Percentiles rank a stretch among this genome's conserved stretches.
phyloP scores from a whole-genome alignment of 192 early-diverging fungal genomes.

The Nowakowskiella sp. region DNA sequence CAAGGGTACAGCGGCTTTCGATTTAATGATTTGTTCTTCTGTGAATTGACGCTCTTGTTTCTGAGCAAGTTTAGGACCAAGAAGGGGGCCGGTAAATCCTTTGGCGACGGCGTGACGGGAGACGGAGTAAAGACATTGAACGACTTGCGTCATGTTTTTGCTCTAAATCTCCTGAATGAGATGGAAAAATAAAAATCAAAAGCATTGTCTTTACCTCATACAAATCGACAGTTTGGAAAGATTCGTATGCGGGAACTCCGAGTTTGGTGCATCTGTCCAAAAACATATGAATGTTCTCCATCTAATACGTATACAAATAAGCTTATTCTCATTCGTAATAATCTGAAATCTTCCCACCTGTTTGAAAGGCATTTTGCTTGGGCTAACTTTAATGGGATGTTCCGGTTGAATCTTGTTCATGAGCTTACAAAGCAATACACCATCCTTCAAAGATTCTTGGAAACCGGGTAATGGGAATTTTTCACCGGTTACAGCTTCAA shows the following conservation, averaged over 20 bases:
- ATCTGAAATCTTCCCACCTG: not conserved
- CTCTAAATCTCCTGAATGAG: not conserved
- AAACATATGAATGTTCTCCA: slow-evolving; percentile 32
- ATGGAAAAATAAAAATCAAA: slow-evolving; percentile 22
- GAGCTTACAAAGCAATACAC: slow-evolving; percentile 52
- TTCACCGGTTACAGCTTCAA: slow-evolving; percentile 43
- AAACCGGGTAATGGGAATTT: slow-evolving; percentile 40
- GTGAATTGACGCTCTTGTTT: slow-evolving; percentile 34
- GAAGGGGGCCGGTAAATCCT: slow-evolving; percentile 31
- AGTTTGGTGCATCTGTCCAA: slow-evolving; percentile 14
- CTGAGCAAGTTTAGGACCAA: slow-evolving; percentile 61
- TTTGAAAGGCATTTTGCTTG: slow-evolving; percentile 28
- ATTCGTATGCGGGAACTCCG: slow-evolving; percentile 57
- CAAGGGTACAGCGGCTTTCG: slow-evolving; percentile 20
- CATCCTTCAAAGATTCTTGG: slow-evolving; percentile 57
- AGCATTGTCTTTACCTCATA: slow-evolving; percentile 65
- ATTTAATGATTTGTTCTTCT: slow-evolving; percentile 44
- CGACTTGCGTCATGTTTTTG: slow-evolving; percentile 12
- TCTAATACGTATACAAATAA: slow-evolving; percentile 9
- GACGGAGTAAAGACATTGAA: slow-evolving; percentile 59
- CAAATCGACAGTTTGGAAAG: slow-evolving; percentile 68
- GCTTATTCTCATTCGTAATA: not conserved
- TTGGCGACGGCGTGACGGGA: slow-evolving; percentile 54
- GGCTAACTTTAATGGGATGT: slow-evolving; percentile 21
- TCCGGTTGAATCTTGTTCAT: slow-evolving; percentile 16